These are phyloP conservation scores for Fimicolochytrium jonesii DNA, from an alignment of 192 early-diverging fungal species.

Conservation along the genomic window DNA sequence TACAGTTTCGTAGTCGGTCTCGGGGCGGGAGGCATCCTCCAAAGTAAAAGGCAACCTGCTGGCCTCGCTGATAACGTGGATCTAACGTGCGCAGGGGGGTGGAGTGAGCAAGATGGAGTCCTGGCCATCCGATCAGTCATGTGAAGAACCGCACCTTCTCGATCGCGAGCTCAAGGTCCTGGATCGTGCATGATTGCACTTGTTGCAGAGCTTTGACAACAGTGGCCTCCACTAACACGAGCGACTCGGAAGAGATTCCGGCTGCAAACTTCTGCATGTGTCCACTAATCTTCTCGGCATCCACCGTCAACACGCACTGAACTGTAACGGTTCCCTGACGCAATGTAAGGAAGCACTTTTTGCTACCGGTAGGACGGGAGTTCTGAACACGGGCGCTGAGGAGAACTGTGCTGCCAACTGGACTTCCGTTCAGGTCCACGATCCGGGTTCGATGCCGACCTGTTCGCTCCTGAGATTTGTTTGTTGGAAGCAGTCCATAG, in stretches of 20 bases:
- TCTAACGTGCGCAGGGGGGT: conserved; percentile 29
- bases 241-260: conserved; percentile 78
- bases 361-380: conserved; percentile 74
- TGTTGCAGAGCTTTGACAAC: conserved; percentile 75
- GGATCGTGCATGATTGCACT: conserved; percentile 89
- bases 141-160: conserved; percentile 46
- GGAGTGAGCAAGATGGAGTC: background rate
- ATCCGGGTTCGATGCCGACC: conserved; percentile 62
- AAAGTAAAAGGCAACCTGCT: conserved; percentile 83
- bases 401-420: conserved; percentile 71
- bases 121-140: background rate
- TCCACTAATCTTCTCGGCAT: conserved; percentile 79
- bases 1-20: conserved; percentile 72
- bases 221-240: conserved; percentile 80
- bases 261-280: conserved; percentile 90
- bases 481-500: conserved; percentile 85
- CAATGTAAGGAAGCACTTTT: conserved; percentile 88
- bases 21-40: conserved; percentile 86
- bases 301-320: conserved; percentile 76
- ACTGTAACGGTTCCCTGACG: conserved; percentile 85
- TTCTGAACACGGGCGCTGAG: conserved; percentile 90
- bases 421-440: conserved; percentile 52
- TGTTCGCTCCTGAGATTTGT: conserved; percentile 76
- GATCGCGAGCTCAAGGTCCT: conserved; percentile 87
- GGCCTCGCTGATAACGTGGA: conserved; percentile 71